Base-by-base conservation (phyloP, 2,329 filamentous ascomycete genomes). In the Colletotrichum caudatum region DNA sequence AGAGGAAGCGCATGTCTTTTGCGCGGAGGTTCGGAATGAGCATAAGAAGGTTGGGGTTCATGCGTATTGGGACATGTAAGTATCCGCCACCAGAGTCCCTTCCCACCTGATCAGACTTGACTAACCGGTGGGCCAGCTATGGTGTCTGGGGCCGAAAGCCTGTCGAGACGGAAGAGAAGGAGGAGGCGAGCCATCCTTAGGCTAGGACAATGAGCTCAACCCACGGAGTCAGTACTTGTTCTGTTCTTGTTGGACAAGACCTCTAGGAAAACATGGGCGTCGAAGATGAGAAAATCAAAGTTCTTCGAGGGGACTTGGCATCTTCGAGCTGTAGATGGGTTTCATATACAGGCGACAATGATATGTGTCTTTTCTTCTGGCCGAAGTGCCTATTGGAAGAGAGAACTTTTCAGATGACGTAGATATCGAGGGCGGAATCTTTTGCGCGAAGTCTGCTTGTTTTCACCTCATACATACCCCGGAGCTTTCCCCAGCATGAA, bases 11-110 rank as follows among this genome's bases (percentile, higher is more conserved):
- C 74, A 78, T 29, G 69, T 79, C 2, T 81, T 81, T 46, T 75
- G 81, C 39, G 76, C 78, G 14, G 76, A 77, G 26, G 80, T 82
- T 14, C 77, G 78, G 44, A 79, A 77, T 44, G 79, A 79, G 44
- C 59, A 81, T 71, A 77, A 75, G 73, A 77, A 80, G 58, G 76
- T 73, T 33, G 66, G 64, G 0, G 77, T 82, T 5, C 83, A 84
- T 51, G 77, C 76, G 0, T 84, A 80, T 74, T 83, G 79, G 76
- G 79, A 79, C 5, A 76, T 82, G 80, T 83, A 73, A 78, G 81
- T 73, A 3, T 12, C 20, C 9, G 7, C 26, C 14, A n/a, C n/a
- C n/a, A n/a, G n/a, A n/a, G n/a, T n/a, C n/a, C n/a, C n/a, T n/a
- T n/a, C n/a, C n/a, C n/a, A n/a, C n/a, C n/a, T n/a, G n/a, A n/a